Conservation (phyloP, 148 eudicot genomes). For the Silene latifolia region DNA sequence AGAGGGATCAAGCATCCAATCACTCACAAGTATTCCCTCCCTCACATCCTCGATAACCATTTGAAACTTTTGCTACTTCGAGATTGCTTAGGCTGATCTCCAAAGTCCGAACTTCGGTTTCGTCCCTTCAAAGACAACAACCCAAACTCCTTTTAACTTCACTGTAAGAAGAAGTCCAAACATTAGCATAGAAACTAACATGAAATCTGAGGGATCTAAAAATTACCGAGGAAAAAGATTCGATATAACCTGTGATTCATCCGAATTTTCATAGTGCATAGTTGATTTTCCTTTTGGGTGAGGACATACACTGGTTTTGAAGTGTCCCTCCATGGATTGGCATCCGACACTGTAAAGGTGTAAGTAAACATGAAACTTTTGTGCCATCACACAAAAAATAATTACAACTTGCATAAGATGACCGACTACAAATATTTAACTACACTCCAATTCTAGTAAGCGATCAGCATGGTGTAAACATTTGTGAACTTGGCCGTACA, state of each 20-base stretch:
- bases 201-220: too few species aligned
- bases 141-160: conserved; percentile 93
- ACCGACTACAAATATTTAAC: too few species aligned
- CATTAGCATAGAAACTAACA: conserved; percentile 18
- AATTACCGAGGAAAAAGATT: background rate
- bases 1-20: conserved; percentile 4
- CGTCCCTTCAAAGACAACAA: conserved; percentile 67
- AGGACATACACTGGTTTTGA: conserved; percentile 87
- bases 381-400: background rate
- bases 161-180: conserved; percentile 38
- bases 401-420: too few species aligned
- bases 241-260: conserved; percentile 64
- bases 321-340: conserved; percentile 89
- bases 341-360: conserved; percentile 60
- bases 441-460: too few species aligned
- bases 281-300: conserved; percentile 81
- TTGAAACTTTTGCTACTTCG: conserved; percentile 50
- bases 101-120: conserved; percentile 44
- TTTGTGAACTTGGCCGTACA: too few species aligned
- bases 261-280: conserved; percentile 96
- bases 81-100: too few species aligned
- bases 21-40: too few species aligned
- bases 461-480: too few species aligned
- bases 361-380: background rate
- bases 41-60: conserved; percentile 97